Evolutionary conservation across 345 rosid genomes (phyloP), one percentile per base, ranked within the genome.

Genomic region (Orychophragmus violaceus): DNA sequence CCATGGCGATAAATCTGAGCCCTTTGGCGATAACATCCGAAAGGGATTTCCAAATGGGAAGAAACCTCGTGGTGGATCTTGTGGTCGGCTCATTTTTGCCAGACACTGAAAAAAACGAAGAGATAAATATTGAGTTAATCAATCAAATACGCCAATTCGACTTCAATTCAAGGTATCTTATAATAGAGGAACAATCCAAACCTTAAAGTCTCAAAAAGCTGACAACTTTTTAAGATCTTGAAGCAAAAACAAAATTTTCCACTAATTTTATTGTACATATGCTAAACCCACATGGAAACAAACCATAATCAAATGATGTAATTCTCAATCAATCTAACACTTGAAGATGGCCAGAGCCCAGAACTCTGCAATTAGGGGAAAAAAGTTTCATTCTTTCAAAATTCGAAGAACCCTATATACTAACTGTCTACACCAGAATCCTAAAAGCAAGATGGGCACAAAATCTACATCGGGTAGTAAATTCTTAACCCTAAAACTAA

Each of bases 41-140:
- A 94, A 94, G 69, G 90, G 99, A 58, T 94, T 94, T 28, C 95
- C 97, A 68, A 90, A 90, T 30, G 78, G 86, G 69, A 90, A 90
- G 69, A 84, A 83, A 37, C 87, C 79, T 66, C 90, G 81, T 16
- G 79, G 85, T 8, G 95, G 87, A 14, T 83, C 92, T 44, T 87
- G 93, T n/a, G 99, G 79, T 51, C 80, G 67, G 65, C 97, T 88
- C 99, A 94, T 90, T 76, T n/a, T 76, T 35, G 59, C 56, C 36
- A 68, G 1, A 60, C 27, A 42, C 67, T 23, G 41, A 28, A 27
- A 64, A n/a, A 1, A 45, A 24, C 16, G 10, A 50, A 59, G 39
- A 58, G 46, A 39, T 6, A 1, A 13, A 52, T 4, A 17, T 12
- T 62, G 35, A 19, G 23, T 53, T 28, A 24, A 33, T 5, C 14